These are phyloP conservation scores for Sugiyamaella valdiviana DNA, from an alignment of 805 yeast species.

Conservation along the genomic window DNA sequence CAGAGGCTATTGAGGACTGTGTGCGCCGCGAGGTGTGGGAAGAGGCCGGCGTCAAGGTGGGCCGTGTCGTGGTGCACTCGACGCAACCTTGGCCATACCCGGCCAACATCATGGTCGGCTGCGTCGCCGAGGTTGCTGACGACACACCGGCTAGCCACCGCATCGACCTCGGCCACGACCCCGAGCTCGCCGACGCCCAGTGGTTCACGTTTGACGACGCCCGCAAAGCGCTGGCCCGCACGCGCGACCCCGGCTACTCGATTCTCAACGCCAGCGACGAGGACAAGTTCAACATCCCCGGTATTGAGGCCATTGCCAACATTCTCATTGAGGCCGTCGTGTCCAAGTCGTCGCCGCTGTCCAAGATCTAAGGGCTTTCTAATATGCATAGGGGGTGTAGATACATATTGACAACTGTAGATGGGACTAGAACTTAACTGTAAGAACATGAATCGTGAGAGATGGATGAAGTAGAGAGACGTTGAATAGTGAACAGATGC, in stretches of 20 bases:
- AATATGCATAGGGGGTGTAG: not conserved
- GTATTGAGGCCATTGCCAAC: conserved; percentile 32
- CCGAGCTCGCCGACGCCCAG: conserved; percentile 76
- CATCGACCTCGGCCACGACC: conserved; percentile 72
- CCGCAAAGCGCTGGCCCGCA: conserved; percentile 32
- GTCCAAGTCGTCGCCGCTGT: not conserved
- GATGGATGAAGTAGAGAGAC: no score
- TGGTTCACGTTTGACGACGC: conserved; percentile 68
- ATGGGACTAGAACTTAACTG: no score
- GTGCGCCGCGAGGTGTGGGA: conserved; percentile 90
- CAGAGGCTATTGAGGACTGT: conserved; percentile 85
- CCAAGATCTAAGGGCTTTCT: not conserved
- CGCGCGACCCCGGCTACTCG: conserved; percentile 14
- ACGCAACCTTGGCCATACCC: conserved; percentile 99
- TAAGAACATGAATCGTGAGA: no score
- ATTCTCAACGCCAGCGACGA: not conserved
- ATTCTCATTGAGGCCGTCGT: conserved; percentile 27
- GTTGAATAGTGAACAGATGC: no score
- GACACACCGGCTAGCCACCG: conserved; percentile 36
- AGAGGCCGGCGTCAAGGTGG: conserved; percentile 76
- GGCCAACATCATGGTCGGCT: conserved; percentile 87
- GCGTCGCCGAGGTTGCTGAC: conserved; percentile 70
- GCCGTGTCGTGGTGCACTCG: conserved; percentile 52
- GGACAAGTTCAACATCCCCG: conserved; percentile 26
- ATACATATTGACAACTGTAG: no score